Evolutionary conservation across 139 green algal species (phyloP).

Genomic region (Chlorella sp.): DNA sequence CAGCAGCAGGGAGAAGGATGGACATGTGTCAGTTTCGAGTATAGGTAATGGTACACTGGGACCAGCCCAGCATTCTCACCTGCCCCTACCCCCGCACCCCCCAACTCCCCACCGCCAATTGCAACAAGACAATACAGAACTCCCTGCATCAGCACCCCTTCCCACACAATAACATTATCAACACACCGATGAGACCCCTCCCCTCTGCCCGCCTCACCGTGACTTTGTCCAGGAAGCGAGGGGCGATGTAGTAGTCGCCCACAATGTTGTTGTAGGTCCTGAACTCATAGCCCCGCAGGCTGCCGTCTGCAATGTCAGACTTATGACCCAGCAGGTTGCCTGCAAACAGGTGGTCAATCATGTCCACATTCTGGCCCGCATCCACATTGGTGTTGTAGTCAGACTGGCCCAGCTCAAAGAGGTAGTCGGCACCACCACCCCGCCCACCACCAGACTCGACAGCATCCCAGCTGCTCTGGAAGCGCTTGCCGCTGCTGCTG

Average conservation of each 20-base stretch:
- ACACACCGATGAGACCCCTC: too few relatives aligned
- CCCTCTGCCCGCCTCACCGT: too few relatives aligned
- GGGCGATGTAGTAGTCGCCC: constrained; percentile 84
- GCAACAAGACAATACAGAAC: too few relatives aligned
- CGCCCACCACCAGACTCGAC: constrained; percentile 18
- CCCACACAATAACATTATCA: too few relatives aligned
- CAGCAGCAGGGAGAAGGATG: not conserved
- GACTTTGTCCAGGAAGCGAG: constrained; percentile 67
- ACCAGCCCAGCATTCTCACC: too few relatives aligned
- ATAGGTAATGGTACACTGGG: too few relatives aligned
- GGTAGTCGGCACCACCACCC: constrained; percentile 25
- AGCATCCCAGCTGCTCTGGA: constrained; percentile 5
- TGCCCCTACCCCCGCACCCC: too few relatives aligned
- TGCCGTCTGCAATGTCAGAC: constrained; percentile 73
- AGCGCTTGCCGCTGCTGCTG: too few relatives aligned
- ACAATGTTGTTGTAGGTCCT: constrained; percentile 19
- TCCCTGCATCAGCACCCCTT: too few relatives aligned
- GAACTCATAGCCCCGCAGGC: constrained; percentile 22
- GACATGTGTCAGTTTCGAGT: too few relatives aligned
- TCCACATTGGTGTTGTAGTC: too few relatives aligned
- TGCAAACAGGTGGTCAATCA: constrained; percentile 66
- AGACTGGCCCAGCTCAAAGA: constrained; percentile 6
- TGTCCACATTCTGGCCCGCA: constrained; percentile 44
- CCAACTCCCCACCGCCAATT: too few relatives aligned
- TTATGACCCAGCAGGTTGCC: constrained; percentile 61